Evolutionary conservation across 352 stramenopile genomes (phyloP).

Genomic region (Phytopythium sindhum): DNA sequence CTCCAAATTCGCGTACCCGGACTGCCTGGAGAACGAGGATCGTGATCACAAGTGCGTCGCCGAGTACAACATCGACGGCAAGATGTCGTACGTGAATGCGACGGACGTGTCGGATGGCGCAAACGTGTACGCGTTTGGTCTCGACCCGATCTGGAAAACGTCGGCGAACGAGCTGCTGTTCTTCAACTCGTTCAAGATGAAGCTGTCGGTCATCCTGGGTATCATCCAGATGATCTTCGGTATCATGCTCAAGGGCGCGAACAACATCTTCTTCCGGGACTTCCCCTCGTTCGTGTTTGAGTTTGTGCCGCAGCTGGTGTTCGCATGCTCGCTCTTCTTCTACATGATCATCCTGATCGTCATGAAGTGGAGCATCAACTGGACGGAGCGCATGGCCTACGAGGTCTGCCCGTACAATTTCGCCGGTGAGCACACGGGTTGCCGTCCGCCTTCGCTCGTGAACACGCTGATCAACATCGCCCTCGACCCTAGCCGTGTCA

Average conservation of each 20-base stretch:
- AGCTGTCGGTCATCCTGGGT: constrained; percentile 98
- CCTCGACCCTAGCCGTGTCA: constrained; percentile 90
- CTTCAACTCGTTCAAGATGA: constrained; percentile 99
- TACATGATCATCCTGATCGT: constrained; percentile 99
- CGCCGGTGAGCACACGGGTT: constrained; percentile 92
- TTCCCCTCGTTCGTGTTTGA: constrained; percentile 96
- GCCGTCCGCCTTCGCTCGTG: constrained; percentile 97
- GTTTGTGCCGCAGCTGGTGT: constrained; percentile 96
- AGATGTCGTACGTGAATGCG: constrained; percentile 66
- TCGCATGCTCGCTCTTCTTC: constrained; percentile 95
- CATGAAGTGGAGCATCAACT: constrained; percentile 99
- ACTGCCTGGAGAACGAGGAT: constrained; percentile 62
- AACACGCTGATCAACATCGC: constrained; percentile 99
- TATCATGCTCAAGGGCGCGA: constrained; percentile 95
- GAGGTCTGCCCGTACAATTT: constrained; percentile 94
- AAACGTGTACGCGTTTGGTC: constrained; percentile 96
- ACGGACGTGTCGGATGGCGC: constrained; percentile 70
- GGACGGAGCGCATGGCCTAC: constrained; percentile 92
- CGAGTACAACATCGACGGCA: constrained; percentile 72
- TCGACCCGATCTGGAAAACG: constrained; percentile 98
- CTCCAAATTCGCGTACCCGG: constrained; percentile 91
- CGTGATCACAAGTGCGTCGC: constrained; percentile 59
- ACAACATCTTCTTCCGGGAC: constrained; percentile 96
- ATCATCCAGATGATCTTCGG: constrained; percentile 99
- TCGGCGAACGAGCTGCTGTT: constrained; percentile 98